Conservation (phyloP, 306 rosid species). For the Cicer arietinum region DNA sequence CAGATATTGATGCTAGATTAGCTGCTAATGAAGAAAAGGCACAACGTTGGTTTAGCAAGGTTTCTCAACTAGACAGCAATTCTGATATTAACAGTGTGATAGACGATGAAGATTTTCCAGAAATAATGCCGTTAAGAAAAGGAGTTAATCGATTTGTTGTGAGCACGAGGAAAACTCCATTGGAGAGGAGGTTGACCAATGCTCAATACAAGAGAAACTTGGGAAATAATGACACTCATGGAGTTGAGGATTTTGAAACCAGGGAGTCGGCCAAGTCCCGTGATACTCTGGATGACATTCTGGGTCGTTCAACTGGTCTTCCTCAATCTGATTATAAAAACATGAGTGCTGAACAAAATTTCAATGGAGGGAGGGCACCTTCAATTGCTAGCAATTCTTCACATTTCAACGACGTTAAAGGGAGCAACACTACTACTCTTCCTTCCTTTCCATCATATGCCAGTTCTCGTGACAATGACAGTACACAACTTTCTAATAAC, state of each 20-base stretch:
- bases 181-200: slow-evolving; percentile 77
- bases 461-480: slow-evolving; percentile 41
- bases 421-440: slow-evolving; percentile 51
- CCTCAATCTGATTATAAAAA: slow-evolving; percentile 48
- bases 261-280: slow-evolving; percentile 36
- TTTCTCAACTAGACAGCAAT: slow-evolving; percentile 76
- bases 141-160: slow-evolving; percentile 94
- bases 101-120: slow-evolving; percentile 88
- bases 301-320: slow-evolving; percentile 38
- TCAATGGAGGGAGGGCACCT: slow-evolving; percentile 35
- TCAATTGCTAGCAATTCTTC: slow-evolving; percentile 44
- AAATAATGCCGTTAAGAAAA: slow-evolving; percentile 96
- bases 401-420: slow-evolving; percentile 40
- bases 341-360: slow-evolving; percentile 41
- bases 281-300: slow-evolving; percentile 52
- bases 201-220: slow-evolving; percentile 62
- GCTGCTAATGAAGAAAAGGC: slow-evolving; percentile 96
- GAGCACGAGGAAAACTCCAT: slow-evolving; percentile 85
- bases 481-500: slow-evolving; percentile 38
- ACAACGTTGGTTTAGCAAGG: slow-evolving; percentile 86
- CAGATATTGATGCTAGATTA: slow-evolving; percentile 59
- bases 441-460: slow-evolving; percentile 63
- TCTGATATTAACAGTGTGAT: slow-evolving; percentile 64
- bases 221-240: slow-evolving; percentile 51
- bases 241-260: slow-evolving; percentile 41